Conservation (phyloP, 1,284 basidiomycete genomes). For the Tilletia horrida region DNA sequence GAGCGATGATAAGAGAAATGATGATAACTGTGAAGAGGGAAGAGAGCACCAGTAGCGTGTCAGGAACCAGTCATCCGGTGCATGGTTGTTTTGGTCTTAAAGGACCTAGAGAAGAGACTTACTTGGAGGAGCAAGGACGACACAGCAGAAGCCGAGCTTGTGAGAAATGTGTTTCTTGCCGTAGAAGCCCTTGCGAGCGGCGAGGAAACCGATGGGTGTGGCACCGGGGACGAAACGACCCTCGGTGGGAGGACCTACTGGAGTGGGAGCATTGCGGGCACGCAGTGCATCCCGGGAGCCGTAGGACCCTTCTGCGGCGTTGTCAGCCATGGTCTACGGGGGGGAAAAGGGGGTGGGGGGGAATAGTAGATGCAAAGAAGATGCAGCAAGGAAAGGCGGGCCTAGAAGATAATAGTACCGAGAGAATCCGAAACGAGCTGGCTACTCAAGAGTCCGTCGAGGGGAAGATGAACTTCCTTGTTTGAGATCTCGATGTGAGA, state of each 20-base stretch:
- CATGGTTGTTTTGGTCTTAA: too few species aligned
- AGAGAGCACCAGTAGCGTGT: too few species aligned
- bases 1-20: slow-evolving; percentile 6
- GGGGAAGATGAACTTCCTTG: too few species aligned
- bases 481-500: too few species aligned
- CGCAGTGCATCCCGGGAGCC: slow-evolving; percentile 10
- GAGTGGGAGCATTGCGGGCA: slow-evolving; percentile 8
- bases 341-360: too few species aligned
- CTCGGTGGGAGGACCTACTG: slow-evolving; percentile 8
- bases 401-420: too few species aligned
- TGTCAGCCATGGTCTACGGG: slow-evolving; percentile 9
- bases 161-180: slow-evolving; percentile 51
- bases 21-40: too few species aligned
- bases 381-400: not conserved
- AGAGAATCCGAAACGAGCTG: too few species aligned
- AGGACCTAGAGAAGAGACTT: too few species aligned
- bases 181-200: slow-evolving; percentile 51
- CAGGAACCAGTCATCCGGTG: too few species aligned
- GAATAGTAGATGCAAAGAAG: not conserved
- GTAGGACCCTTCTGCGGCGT: slow-evolving; percentile 1
- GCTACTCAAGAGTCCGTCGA: too few species aligned
- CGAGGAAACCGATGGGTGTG: slow-evolving; percentile 25
- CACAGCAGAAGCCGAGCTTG: slow-evolving; percentile 46
- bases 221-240: slow-evolving; percentile 12
- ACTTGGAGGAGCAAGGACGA: slow-evolving; percentile 42